phyloP scores from a whole-genome alignment of 2,329 filamentous ascomycete species.

The Zymoseptoria ardabiliae region DNA sequence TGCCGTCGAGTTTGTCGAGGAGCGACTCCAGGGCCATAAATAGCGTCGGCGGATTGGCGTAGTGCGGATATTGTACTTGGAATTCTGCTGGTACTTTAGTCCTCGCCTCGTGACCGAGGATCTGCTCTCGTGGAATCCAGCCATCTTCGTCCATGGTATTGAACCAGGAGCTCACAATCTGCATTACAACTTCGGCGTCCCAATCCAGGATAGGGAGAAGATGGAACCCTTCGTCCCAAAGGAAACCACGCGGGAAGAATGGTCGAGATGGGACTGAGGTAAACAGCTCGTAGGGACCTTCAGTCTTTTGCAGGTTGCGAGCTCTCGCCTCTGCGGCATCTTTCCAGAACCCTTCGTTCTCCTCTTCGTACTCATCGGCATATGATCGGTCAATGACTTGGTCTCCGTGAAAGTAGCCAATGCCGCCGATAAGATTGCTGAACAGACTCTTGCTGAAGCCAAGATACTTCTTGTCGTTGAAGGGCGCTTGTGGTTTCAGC shows the following conservation, averaged over 20 bases:
- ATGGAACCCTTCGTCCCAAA: constrained; percentile 98
- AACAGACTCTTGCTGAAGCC: constrained; percentile 84
- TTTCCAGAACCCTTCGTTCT: constrained; percentile 92
- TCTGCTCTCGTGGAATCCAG: constrained; percentile 96
- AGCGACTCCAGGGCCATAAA: constrained; percentile 84
- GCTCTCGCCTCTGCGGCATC: constrained; percentile 74
- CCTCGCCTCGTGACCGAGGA: constrained; percentile 81
- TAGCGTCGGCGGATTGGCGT: constrained; percentile 91
- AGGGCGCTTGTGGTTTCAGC: constrained; percentile 69
- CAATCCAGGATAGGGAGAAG: constrained; percentile 85
- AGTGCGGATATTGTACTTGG: constrained; percentile 91
- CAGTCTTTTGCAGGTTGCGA: constrained; percentile 59
- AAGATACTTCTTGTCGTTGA: constrained; percentile 62
- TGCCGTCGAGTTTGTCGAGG: constrained; percentile 63
- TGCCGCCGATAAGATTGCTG: constrained; percentile 86
- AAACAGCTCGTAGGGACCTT: constrained; percentile 82
- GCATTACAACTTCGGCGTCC: constrained; percentile 79
- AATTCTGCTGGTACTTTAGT: constrained; percentile 93
- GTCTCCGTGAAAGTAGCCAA: constrained; percentile 90
- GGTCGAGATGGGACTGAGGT: constrained; percentile 86
- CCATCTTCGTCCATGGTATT: constrained; percentile 92
- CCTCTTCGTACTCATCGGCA: constrained; percentile 88
- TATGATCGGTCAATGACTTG: constrained; percentile 85
- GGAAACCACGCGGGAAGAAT: constrained; percentile 92
- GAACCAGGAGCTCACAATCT: constrained; percentile 94